Conservation (phyloP, 2,329 filamentous ascomycete species). For the Chaetothyriales sp. region DNA sequence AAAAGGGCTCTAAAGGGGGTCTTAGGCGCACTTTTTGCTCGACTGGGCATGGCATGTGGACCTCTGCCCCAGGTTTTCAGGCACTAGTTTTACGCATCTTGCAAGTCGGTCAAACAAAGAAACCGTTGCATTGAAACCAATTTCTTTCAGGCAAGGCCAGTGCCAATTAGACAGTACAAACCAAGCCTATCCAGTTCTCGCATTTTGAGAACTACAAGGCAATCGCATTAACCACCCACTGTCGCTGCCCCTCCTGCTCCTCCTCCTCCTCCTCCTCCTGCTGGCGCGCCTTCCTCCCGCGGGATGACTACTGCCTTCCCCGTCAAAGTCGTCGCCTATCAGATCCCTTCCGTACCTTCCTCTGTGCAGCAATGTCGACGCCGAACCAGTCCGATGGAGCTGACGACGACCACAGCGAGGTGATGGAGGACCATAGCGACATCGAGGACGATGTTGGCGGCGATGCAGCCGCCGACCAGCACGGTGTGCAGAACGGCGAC, state of each 20-base stretch:
- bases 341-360: background rate
- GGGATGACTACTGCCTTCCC: background rate
- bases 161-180: background rate
- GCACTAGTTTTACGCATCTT: background rate
- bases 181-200: background rate
- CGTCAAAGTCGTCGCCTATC: background rate
- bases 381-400: conserved; percentile 1
- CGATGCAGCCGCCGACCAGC: conserved; percentile 5
- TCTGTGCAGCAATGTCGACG: background rate
- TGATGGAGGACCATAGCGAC: conserved; percentile 7
- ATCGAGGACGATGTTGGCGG: conserved; percentile 6
- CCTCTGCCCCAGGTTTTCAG: background rate
- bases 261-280: background rate
- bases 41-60: background rate
- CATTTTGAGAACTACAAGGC: background rate
- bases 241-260: background rate
- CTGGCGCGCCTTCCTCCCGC: background rate
- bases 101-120: background rate
- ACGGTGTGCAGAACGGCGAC: conserved; percentile 7
- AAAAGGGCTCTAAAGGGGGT: too few relatives aligned
- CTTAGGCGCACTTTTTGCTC: background rate
- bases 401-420: conserved; percentile 1
- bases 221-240: background rate
- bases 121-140: background rate
- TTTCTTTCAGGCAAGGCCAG: background rate